Evolutionary conservation across 768 basidiomycete genomes (phyloP), one percentile per base, ranked within the genome.

Genomic region (Mycena epipterygia): DNA sequence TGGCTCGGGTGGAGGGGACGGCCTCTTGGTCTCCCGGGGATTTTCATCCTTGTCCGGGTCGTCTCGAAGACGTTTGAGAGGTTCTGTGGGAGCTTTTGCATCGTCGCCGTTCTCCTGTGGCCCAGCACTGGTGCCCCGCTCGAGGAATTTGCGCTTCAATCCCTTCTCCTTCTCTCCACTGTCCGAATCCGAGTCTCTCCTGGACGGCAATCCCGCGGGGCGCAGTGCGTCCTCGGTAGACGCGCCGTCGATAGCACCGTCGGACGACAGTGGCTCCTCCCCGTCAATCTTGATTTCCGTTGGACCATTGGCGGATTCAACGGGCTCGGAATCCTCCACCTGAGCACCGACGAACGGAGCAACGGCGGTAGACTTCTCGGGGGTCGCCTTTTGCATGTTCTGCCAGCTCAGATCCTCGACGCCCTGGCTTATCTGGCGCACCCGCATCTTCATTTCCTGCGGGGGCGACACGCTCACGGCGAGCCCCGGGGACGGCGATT

Each of bases 321-420:
- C 41, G 17, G 60, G 32, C 39, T 58, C 63, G 21, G 69, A 58
- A 41, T 68, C 72, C 39, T 67, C 64, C 23, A 49, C 21, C 25
- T 64, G 57, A 33, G 64, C 74, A 42, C 68, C 68, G 44, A 56
- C 55, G 49, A 56, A 44, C 32, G 64, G 44, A 56, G 64, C 78
- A 78, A 59, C 63, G 74, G 64, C 79, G 3, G 21, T 14, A 32
- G 65, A 78, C 60, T 80, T 79, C 67, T 81, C 80, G 37, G 78
- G 74, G 9, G 76, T 73, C 23, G 69, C 60, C 29, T 78, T 74
- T 68, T 86, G 84, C 77, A 81, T 80, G 66, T 88, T 89, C 77
- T 86, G 85, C 93, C 92, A 93, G 76, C 84, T 89, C 71, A 93
- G 87, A 76, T 94, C 93, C 78, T 93, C 92, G 35, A 94, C 92